Evolutionary conservation across 2,329 filamentous ascomycete genomes (phyloP).

Genomic region (Keithomyces neogunnii): DNA sequence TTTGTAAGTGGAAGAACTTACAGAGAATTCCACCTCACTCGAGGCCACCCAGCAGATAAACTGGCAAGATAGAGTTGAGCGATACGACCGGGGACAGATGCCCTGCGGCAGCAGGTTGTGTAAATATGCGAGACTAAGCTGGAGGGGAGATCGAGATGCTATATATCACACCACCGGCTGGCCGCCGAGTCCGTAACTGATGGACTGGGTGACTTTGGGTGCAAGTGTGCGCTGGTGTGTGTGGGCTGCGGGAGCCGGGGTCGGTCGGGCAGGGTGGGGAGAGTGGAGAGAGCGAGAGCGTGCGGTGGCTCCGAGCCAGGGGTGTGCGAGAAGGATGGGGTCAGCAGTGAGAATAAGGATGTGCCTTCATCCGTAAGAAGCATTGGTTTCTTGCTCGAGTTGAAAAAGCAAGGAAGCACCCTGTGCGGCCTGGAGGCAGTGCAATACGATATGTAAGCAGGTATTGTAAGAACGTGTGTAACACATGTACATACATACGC

Average conservation of each 20-base stretch:
- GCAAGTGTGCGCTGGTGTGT: not conserved
- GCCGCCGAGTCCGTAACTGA: too few species aligned
- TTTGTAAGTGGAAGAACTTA: too few species aligned
- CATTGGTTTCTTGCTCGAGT: too few species aligned
- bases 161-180: conserved; percentile 1
- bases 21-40: not conserved
- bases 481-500: too few species aligned
- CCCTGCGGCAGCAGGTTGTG: conserved; percentile 7
- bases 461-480: too few species aligned
- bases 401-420: too few species aligned
- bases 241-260: conserved; percentile 3
- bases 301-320: not conserved
- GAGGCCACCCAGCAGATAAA: not conserved
- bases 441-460: too few species aligned
- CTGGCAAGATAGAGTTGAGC: not conserved
- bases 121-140: too few species aligned
- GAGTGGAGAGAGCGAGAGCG: not conserved
- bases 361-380: too few species aligned
- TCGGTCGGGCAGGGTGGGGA: not conserved
- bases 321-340: not conserved
- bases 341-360: not conserved
- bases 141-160: conserved; percentile 6
- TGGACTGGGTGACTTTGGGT: not conserved
- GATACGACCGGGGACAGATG: conserved; percentile 4
- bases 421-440: too few species aligned